These are phyloP conservation scores for Boletus pseudopeckii DNA, from an alignment of 768 basidiomycete genomes.

Conservation along the genomic window DNA sequence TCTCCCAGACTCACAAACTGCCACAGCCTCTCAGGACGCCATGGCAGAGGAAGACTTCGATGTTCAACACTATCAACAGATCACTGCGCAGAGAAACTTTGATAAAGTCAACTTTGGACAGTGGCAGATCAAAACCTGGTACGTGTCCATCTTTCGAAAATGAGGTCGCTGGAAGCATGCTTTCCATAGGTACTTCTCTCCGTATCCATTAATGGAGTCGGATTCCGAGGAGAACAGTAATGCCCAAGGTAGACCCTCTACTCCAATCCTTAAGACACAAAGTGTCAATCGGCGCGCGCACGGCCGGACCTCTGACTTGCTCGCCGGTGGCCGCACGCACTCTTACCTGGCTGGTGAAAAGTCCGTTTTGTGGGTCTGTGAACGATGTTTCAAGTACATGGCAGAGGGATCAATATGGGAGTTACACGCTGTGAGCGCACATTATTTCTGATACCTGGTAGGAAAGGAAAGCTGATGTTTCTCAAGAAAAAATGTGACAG, in stretches of 20 bases:
- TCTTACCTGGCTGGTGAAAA: constrained; percentile 44
- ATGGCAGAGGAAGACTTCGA: constrained; percentile 73
- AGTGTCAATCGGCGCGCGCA: constrained; percentile 59
- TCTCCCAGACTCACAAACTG: constrained; percentile 11
- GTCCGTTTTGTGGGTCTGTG: constrained; percentile 76
- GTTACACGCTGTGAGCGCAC: constrained; percentile 54
- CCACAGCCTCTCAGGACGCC: constrained; percentile 26
- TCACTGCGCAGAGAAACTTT: constrained; percentile 75
- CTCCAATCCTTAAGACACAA: constrained; percentile 40
- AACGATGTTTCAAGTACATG: constrained; percentile 98
- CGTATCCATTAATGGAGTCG: constrained; percentile 75
- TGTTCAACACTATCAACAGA: constrained; percentile 61
- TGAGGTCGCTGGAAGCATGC: not conserved
- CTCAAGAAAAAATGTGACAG: constrained; percentile 62
- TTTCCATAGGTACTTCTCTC: constrained; percentile 80
- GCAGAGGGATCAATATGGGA: constrained; percentile 68
- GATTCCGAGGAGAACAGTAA: constrained; percentile 52
- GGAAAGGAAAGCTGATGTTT: constrained; percentile 9
- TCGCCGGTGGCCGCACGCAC: constrained; percentile 60
- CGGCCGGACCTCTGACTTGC: constrained; percentile 69
- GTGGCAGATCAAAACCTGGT: constrained; percentile 90
- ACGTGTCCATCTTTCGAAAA: constrained; percentile 26
- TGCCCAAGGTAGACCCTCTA: constrained; percentile 23
- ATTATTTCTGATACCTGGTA: constrained; percentile 3
- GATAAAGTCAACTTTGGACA: constrained; percentile 82